These are phyloP conservation scores for Trichophyton mentagrophytes DNA, from an alignment of 2,329 filamentous ascomycete genomes.

Conservation along the genomic window DNA sequence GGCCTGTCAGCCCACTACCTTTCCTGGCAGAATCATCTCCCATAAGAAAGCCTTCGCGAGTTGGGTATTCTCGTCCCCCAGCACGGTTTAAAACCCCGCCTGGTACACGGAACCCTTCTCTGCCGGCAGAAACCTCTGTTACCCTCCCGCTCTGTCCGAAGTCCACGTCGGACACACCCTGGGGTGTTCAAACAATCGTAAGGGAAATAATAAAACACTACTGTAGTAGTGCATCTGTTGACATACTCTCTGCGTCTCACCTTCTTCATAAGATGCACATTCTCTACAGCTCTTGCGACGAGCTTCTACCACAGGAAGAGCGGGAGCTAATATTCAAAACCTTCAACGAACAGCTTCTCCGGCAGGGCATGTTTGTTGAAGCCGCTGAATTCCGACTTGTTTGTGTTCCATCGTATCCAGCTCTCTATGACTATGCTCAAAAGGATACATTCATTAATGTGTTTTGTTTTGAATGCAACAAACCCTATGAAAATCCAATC, in stretches of 20 bases:
- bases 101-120: neutral
- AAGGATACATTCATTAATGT: slow-evolving; percentile 43
- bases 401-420: slow-evolving; percentile 42
- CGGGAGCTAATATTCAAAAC: slow-evolving; percentile 43
- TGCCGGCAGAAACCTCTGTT: slow-evolving; percentile 5
- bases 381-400: slow-evolving; percentile 46
- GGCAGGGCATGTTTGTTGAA: slow-evolving; percentile 32
- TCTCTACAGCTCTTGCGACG: slow-evolving; percentile 27
- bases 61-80: slow-evolving; percentile 1
- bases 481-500: slow-evolving; percentile 40
- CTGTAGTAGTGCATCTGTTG: slow-evolving; percentile 26
- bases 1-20: slow-evolving; percentile 27
- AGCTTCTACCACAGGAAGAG: slow-evolving; percentile 33
- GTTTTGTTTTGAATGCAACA: slow-evolving; percentile 45
- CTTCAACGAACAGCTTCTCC: slow-evolving; percentile 45
- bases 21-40: slow-evolving; percentile 25
- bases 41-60: neutral
- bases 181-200: slow-evolving; percentile 28
- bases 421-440: slow-evolving; percentile 45
- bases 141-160: slow-evolving; percentile 24
- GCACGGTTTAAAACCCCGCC: neutral
- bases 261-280: slow-evolving; percentile 30
- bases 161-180: slow-evolving; percentile 24
- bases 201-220: slow-evolving; percentile 31
- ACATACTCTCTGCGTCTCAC: slow-evolving; percentile 31